These are phyloP conservation scores for Eucalyptus curtisii DNA, from an alignment of 345 rosid genomes.

Conservation along the genomic window DNA sequence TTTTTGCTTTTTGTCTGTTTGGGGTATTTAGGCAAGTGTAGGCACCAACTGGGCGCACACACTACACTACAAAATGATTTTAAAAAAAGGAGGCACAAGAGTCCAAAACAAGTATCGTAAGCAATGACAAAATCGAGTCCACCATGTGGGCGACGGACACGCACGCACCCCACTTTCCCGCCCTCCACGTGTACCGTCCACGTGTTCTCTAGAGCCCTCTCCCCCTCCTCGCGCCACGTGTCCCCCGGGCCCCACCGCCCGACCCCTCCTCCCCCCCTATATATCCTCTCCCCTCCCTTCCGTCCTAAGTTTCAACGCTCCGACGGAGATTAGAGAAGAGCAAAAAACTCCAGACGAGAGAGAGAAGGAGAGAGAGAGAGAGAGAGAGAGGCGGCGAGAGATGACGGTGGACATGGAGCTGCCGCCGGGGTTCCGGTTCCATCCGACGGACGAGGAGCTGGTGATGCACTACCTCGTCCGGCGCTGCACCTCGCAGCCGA, in stretches of 20 bases:
- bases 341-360: neutral
- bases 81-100: neutral
- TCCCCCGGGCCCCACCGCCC: constrained; percentile 11
- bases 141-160: constrained; percentile 17
- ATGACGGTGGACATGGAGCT: constrained; percentile 39
- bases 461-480: constrained; percentile 84
- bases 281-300: constrained; percentile 25
- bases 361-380: neutral
- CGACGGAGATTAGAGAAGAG: neutral
- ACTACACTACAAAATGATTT: neutral
- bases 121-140: constrained; percentile 68
- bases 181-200: constrained; percentile 45
- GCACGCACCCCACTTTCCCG: constrained; percentile 20
- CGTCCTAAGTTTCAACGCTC: constrained; percentile 57
- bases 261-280: constrained; percentile 9
- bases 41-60: neutral
- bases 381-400: neutral
- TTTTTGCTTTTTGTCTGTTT: neutral
- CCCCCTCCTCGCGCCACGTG: constrained; percentile 38
- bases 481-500: constrained; percentile 60
- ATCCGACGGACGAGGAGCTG: constrained; percentile 98
- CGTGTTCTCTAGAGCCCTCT: constrained; percentile 1
- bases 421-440: constrained; percentile 92
- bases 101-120: constrained; percentile 70
- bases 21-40: neutral